Conservation (phyloP, 129 eudicot genomes). For the Calendula officinalis region DNA sequence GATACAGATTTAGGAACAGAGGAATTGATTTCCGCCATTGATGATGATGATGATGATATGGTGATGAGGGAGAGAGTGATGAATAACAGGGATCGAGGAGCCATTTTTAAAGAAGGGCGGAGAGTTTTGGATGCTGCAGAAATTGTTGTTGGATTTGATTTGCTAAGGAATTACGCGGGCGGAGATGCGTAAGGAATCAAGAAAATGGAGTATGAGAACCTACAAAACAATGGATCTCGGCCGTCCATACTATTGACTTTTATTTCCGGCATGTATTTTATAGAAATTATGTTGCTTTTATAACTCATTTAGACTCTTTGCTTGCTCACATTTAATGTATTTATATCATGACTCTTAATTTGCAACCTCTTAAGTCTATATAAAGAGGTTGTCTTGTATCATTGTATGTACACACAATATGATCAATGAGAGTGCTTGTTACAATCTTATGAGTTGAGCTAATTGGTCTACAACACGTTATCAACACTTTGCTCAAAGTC, state of each 20-base stretch:
- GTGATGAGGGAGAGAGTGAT: slow-evolving; percentile 14
- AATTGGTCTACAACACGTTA: no score
- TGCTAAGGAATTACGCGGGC: slow-evolving; percentile 30
- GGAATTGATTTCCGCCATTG: slow-evolving; percentile 48
- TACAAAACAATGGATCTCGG: not conserved
- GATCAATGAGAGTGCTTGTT: no score
- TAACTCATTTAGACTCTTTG: no score
- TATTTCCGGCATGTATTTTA: not conserved
- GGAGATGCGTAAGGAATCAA: not conserved
- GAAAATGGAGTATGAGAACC: not conserved
- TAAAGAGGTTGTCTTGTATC: no score
- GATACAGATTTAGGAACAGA: slow-evolving; percentile 29
- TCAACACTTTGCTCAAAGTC: no score
- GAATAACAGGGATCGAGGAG: slow-evolving; percentile 20
- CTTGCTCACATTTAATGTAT: no score
- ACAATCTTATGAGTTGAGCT: no score
- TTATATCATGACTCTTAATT: no score
- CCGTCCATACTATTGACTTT: not conserved
- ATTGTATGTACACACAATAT: no score
- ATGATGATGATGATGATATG: slow-evolving; percentile 17
- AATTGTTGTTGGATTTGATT: not conserved
- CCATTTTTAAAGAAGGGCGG: slow-evolving; percentile 28
- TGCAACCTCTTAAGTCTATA: no score
- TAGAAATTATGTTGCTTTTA: no score
- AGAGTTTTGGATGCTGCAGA: not conserved